These are phyloP conservation scores for Vitis rupestris DNA, from an alignment of 164 flowering plant species.

Conservation along the genomic window DNA sequence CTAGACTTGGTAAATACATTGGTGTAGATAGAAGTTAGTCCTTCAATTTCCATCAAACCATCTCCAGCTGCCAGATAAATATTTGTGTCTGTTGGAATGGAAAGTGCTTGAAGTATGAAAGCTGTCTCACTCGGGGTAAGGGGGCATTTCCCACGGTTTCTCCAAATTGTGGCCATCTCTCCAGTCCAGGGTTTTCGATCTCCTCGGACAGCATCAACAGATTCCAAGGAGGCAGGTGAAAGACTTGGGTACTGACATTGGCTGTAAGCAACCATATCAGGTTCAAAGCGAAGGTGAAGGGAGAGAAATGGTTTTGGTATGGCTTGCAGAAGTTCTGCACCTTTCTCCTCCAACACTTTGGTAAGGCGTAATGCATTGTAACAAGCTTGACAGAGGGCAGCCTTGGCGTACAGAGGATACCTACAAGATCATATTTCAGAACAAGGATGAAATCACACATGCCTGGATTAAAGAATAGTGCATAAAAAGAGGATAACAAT, in stretches of 20 bases:
- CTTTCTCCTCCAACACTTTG: slow-evolving; percentile 61
- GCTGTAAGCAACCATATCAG: slow-evolving; percentile 98
- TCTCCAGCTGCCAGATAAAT: slow-evolving; percentile 96
- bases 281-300: slow-evolving; percentile 96
- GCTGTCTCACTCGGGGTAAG: slow-evolving; percentile 92
- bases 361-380: slow-evolving; percentile 77
- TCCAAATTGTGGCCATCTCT: slow-evolving; percentile 74
- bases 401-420: slow-evolving; percentile 80
- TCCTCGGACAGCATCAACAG: slow-evolving; percentile 69
- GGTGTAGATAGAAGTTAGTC: slow-evolving; percentile 69
- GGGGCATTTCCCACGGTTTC: slow-evolving; percentile 92
- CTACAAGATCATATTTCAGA: slow-evolving; percentile 24
- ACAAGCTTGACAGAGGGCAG: slow-evolving; percentile 91
- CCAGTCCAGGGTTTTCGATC: slow-evolving; percentile 93
- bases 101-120: slow-evolving; percentile 66
- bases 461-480: background rate
- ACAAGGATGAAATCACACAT: no score
- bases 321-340: slow-evolving; percentile 63
- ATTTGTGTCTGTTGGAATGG: slow-evolving; percentile 71
- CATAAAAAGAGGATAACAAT: background rate
- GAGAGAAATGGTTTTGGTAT: slow-evolving; percentile 93
- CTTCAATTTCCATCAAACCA: slow-evolving; percentile 85
- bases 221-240: slow-evolving; percentile 55
- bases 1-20: slow-evolving; percentile 75
- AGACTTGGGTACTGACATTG: slow-evolving; percentile 76